Percentiles rank a stretch among this genome's conserved stretches.
These are phyloP conservation scores for Spongispora temasekensis DNA, from an alignment of 1,284 basidiomycete species.

Conservation along the genomic window DNA sequence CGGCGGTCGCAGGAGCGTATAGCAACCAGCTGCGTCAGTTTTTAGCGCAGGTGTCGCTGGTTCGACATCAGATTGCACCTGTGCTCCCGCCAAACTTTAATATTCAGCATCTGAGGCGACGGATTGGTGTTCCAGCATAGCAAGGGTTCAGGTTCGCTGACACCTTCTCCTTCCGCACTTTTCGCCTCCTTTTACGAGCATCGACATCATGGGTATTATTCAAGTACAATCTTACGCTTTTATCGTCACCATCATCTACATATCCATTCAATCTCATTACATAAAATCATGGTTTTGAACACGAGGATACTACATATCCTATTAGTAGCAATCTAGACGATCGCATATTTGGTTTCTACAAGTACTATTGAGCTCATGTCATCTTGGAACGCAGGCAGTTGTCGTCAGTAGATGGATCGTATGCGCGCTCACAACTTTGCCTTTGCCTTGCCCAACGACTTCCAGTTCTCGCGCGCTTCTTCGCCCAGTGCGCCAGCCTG, in stretches of 20 bases:
- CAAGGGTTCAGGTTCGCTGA: too few relatives aligned
- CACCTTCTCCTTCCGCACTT: too few relatives aligned
- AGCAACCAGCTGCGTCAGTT: constrained; percentile 34
- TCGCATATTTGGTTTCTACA: background rate
- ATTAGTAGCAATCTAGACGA: constrained; percentile 17
- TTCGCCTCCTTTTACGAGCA: too few relatives aligned
- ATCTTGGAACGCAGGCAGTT: background rate
- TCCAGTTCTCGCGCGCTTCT: constrained; percentile 19
- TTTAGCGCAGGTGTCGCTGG: constrained; percentile 32
- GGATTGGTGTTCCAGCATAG: constrained; percentile 28
- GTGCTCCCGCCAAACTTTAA: constrained; percentile 37
- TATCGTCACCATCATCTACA: background rate
- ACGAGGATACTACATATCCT: constrained; percentile 7
- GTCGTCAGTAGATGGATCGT: background rate
- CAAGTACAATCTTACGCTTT: background rate
- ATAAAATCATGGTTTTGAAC: constrained; percentile 1
- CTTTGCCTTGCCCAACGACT: constrained; percentile 5
- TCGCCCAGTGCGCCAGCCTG: constrained; percentile 46
- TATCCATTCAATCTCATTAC: background rate
- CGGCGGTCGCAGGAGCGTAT: constrained; percentile 31
- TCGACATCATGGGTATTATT: background rate
- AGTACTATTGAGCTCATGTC: background rate
- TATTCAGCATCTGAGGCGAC: constrained; percentile 33
- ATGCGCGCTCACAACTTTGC: constrained; percentile 23
- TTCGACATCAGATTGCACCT: constrained; percentile 33